phyloP scores from a whole-genome alignment of 805 yeast species.

The Scheffersomyces stipitis region DNA sequence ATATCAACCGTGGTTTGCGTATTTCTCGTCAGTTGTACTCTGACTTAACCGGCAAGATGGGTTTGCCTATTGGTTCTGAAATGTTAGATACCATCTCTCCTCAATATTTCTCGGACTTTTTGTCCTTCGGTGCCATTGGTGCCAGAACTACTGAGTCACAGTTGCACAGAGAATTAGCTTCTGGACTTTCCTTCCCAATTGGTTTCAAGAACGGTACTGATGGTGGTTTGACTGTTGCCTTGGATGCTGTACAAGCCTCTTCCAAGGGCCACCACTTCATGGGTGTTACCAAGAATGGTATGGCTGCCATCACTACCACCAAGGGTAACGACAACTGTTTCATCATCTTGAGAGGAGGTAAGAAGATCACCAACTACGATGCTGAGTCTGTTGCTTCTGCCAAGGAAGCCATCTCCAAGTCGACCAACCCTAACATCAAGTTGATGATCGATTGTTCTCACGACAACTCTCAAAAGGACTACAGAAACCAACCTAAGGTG shows the following conservation, averaged over 20 bases:
- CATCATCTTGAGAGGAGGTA: constrained; percentile 94
- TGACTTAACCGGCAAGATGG: constrained; percentile 66
- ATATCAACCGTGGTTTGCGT: constrained; percentile 91
- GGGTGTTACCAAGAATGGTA: constrained; percentile 93
- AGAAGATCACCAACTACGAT: constrained; percentile 87
- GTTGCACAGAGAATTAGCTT: constrained; percentile 93
- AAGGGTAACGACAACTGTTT: constrained; percentile 91
- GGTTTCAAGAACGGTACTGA: constrained; percentile 99
- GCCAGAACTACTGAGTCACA: constrained; percentile 99
- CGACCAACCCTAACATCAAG: constrained; percentile 49
- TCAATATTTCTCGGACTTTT: constrained; percentile 87
- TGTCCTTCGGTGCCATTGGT: constrained; percentile 97
- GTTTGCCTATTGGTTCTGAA: constrained; percentile 93
- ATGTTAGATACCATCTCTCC: constrained; percentile 98
- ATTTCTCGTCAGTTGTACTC: constrained; percentile 85
- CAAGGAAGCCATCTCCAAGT: constrained; percentile 53
- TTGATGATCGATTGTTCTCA: constrained; percentile 98
- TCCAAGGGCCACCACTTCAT: constrained; percentile 91
- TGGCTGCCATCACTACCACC: constrained; percentile 94
- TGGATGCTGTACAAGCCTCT: constrained; percentile 93
- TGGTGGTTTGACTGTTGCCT: constrained; percentile 90
- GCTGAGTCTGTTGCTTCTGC: constrained; percentile 69
- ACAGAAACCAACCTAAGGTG: constrained; percentile 94
- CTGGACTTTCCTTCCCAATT: constrained; percentile 95
- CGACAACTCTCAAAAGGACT: constrained; percentile 94